Conservation (phyloP, 1,284 basidiomycete genomes). For the Sporisorium reilianum region DNA sequence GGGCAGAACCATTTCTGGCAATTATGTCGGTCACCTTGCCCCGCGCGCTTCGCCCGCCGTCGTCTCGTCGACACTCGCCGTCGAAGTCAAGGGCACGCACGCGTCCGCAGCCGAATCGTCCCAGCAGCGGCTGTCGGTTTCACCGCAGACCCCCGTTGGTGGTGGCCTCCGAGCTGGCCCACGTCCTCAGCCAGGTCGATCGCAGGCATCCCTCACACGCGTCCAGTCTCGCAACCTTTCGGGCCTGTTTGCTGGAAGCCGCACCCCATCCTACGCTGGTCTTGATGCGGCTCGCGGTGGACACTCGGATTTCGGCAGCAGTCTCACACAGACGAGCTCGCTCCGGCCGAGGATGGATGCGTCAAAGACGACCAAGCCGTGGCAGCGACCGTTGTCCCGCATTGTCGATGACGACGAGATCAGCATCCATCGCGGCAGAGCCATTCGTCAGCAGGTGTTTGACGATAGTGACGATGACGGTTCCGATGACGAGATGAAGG, state of each 20-base stretch:
- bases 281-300: conserved; percentile 11
- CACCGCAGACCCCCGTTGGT: conserved; percentile 17
- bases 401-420: conserved; percentile 65
- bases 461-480: conserved; percentile 44
- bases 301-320: conserved; percentile 6
- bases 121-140: conserved; percentile 18
- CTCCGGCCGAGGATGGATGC: conserved; percentile 11
- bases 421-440: conserved; percentile 52
- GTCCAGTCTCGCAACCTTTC: conserved; percentile 55
- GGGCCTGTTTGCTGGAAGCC: conserved; percentile 54
- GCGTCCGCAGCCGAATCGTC: conserved; percentile 41
- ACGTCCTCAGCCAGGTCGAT: conserved; percentile 42
- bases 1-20: conserved; percentile 37
- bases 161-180: conserved; percentile 38
- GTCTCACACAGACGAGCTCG: conserved; percentile 16
- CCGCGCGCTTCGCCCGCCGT: conserved; percentile 55
- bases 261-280: conserved; percentile 11
- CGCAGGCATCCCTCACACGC: conserved; percentile 42
- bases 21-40: conserved; percentile 27
- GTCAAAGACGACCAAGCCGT: conserved; percentile 10
- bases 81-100: conserved; percentile 59
- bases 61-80: conserved; percentile 51
- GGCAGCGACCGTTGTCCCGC: conserved; percentile 42
- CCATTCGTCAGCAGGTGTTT: conserved; percentile 44
- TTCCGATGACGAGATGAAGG: conserved; percentile 31